Conservation (phyloP, 148 eudicot species). For the Rhododendron henanense region DNA sequence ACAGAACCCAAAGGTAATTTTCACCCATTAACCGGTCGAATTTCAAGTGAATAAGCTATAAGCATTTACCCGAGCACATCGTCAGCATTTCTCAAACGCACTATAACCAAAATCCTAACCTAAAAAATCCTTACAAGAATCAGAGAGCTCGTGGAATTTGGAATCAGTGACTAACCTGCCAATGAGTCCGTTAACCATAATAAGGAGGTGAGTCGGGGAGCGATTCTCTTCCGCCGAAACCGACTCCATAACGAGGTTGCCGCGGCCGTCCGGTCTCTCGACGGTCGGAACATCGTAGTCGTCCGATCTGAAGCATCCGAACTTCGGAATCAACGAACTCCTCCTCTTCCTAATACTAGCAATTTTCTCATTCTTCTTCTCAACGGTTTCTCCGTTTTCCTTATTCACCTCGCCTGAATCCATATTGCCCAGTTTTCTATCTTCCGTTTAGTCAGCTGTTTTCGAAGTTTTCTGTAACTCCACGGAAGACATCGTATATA, state of each 20-base stretch:
- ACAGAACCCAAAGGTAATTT: not conserved
- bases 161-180: conserved; percentile 57
- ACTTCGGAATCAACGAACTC: conserved; percentile 22
- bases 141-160: not conserved
- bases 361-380: conserved; percentile 1
- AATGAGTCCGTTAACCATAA: conserved; percentile 82
- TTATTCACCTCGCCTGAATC: not conserved
- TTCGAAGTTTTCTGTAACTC: conserved; percentile 2
- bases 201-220: conserved; percentile 54
- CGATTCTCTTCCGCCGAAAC: conserved; percentile 16
- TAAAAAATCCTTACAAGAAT: not conserved
- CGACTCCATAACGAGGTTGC: conserved; percentile 59
- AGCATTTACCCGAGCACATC: not conserved
- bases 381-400: not conserved
- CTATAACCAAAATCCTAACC: not conserved
- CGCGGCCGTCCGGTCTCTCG: conserved; percentile 43
- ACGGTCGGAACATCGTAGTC: conserved; percentile 42
- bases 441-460: not conserved
- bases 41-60: too few relatives aligned
- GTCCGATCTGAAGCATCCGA: conserved; percentile 58
- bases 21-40: not conserved
- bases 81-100: not conserved
- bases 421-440: not conserved
- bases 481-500: not conserved
- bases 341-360: conserved; percentile 15